Evolutionary conservation across 352 stramenopile genomes (phyloP).

Genomic region (Pythium monospermum): DNA sequence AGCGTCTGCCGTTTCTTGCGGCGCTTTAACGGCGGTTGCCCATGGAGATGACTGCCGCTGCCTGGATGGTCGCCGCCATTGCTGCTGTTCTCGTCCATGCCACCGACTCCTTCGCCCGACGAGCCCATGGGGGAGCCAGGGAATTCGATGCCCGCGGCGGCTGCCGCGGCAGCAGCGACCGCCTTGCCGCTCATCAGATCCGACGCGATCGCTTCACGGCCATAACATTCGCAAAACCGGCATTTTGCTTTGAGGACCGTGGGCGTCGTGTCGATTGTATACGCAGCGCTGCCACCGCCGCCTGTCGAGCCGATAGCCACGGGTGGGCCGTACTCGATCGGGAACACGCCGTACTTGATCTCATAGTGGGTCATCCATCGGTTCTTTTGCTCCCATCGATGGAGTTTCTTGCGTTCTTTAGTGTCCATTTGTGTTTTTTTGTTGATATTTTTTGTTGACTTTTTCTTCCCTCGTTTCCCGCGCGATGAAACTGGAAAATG

Average conservation of each 20-base stretch:
- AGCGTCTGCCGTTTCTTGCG: conserved; percentile 57
- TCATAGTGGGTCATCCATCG: conserved; percentile 57
- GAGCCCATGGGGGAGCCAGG: conserved; percentile 17
- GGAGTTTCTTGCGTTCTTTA: conserved; percentile 51
- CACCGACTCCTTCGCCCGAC: not conserved
- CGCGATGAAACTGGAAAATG: not conserved
- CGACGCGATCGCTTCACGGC: conserved; percentile 25
- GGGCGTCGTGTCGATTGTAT: conserved; percentile 10
- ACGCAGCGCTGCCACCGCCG: not conserved
- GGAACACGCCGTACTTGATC: conserved; percentile 55
- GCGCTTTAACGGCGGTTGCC: conserved; percentile 26
- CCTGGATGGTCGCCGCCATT: conserved; percentile 12
- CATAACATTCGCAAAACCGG: conserved; percentile 57
- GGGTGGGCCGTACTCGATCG: conserved; percentile 31
- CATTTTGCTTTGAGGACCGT: conserved; percentile 48
- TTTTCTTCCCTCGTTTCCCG: conserved; percentile 4
- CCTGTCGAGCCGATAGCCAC: conserved; percentile 3
- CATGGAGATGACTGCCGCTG: not conserved
- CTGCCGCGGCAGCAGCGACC: conserved; percentile 10
- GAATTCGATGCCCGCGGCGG: conserved; percentile 18
- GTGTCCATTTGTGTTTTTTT: conserved; percentile 11
- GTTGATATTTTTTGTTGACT: not conserved
- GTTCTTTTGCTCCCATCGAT: conserved; percentile 64
- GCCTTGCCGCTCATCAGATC: conserved; percentile 16
- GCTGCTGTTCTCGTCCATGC: conserved; percentile 17